Evolutionary conservation across 1,139 yeast species (phyloP).

Genomic region (Sugiyamaella paludigena): DNA sequence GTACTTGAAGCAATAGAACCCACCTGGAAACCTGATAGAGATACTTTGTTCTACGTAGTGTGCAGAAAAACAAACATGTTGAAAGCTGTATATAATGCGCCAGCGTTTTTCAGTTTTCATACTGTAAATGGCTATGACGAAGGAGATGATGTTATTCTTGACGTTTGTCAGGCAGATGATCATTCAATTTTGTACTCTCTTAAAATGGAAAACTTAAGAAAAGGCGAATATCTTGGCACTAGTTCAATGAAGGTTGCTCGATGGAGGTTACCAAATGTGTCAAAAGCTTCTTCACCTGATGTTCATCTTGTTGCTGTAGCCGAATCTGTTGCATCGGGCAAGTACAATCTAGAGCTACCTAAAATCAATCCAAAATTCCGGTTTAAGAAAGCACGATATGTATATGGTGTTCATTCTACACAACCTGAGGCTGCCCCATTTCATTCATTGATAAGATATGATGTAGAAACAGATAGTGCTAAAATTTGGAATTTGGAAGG

Average conservation of each 20-base stretch:
- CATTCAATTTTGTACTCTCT: constrained; percentile 15
- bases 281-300: constrained; percentile 6
- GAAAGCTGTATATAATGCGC: constrained; percentile 17
- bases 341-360: constrained; percentile 16
- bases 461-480: constrained; percentile 6
- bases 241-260: constrained; percentile 1
- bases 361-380: constrained; percentile 13
- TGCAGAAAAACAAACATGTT: constrained; percentile 18
- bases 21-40: constrained; percentile 17
- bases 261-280: constrained; percentile 17
- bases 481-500: constrained; percentile 18
- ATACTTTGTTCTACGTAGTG: constrained; percentile 18
- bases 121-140: constrained; percentile 22
- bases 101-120: constrained; percentile 21
- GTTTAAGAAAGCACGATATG: constrained; percentile 12
- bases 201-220: constrained; percentile 13
- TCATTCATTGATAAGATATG: constrained; percentile 19
- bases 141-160: constrained; percentile 20
- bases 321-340: too few relatives aligned
- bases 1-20: constrained; percentile 17
- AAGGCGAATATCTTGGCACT: constrained; percentile 8
- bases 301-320: not conserved
- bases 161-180: constrained; percentile 15
- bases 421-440: constrained; percentile 13
- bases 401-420: constrained; percentile 18